Evolutionary conservation across 176 grass and related monocot genomes (phyloP).

Genomic region (Triticum dicoccoides): DNA sequence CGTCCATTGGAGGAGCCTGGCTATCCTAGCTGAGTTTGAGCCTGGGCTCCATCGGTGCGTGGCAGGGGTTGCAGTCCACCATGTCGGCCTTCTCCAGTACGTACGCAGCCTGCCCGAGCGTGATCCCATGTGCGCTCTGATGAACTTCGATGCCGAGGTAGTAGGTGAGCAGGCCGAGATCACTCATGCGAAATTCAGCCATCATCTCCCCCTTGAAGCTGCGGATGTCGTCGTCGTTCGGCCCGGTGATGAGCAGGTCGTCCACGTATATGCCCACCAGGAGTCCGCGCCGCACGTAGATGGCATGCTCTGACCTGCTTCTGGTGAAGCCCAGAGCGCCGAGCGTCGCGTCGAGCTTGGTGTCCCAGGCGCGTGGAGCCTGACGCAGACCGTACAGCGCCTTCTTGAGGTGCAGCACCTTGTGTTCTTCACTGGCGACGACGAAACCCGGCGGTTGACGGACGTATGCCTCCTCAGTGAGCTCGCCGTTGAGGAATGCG

Average conservation of each 20-base stretch:
- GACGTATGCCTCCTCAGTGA: not conserved
- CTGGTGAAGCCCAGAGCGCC: not conserved
- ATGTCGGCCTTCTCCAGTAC: too few relatives aligned
- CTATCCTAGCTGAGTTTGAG: too few relatives aligned
- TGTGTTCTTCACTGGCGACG: rapidly evolving
- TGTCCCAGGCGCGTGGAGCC: not conserved
- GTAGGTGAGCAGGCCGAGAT: too few relatives aligned
- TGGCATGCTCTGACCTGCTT: not conserved
- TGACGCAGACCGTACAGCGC: not conserved
- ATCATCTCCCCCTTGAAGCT: too few relatives aligned
- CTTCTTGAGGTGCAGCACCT: not conserved
- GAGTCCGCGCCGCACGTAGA: not conserved
- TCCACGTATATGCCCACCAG: not conserved
- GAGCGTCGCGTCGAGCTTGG: not conserved
- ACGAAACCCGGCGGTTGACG: not conserved
- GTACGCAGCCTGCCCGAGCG: too few relatives aligned
- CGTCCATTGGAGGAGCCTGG: too few relatives aligned
- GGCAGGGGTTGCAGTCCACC: too few relatives aligned
- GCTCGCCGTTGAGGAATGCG: too few relatives aligned
- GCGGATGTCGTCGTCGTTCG: not conserved
- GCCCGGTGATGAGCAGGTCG: not conserved
- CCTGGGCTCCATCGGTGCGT: too few relatives aligned
- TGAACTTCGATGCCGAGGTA: too few relatives aligned
- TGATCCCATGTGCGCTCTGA: too few relatives aligned
- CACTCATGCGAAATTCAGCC: too few relatives aligned